Percentiles rank a stretch among this genome's conserved stretches.
Conservation (phyloP, 1,139 yeast species). For the Maudiozyma humilis region DNA sequence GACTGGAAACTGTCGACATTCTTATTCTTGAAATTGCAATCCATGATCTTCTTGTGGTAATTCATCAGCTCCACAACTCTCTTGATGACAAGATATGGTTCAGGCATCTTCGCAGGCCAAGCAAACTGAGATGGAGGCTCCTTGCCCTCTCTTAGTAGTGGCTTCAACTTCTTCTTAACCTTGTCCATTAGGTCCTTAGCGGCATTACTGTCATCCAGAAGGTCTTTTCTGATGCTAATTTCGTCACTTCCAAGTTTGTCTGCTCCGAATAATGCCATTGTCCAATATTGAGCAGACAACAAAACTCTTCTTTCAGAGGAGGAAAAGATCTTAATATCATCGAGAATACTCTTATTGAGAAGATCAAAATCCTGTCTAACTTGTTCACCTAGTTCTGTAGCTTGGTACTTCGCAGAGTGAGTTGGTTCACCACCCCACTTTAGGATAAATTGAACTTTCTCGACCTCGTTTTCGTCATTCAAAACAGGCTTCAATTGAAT, state of each 20-base stretch:
- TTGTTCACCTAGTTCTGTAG: constrained; percentile 91
- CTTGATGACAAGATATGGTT: constrained; percentile 87
- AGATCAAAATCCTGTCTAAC: constrained; percentile 84
- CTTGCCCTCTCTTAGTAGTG: constrained; percentile 86
- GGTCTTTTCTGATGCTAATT: constrained; percentile 76
- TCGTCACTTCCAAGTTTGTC: constrained; percentile 72
- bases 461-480: constrained; percentile 64
- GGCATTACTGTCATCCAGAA: constrained; percentile 93
- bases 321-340: constrained; percentile 75
- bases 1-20: constrained; percentile 64
- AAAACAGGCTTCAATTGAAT: constrained; percentile 89
- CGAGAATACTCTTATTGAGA: constrained; percentile 71
- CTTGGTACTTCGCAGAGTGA: constrained; percentile 92
- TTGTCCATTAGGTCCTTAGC: constrained; percentile 97
- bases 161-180: constrained; percentile 93
- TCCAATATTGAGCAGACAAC: constrained; percentile 83
- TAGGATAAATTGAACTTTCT: constrained; percentile 87
- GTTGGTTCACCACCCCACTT: constrained; percentile 99
- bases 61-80: constrained; percentile 94
- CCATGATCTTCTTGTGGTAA: constrained; percentile 80
- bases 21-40: constrained; percentile 62
- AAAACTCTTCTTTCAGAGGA: constrained; percentile 93
- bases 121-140: constrained; percentile 98
- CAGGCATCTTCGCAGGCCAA: constrained; percentile 98
- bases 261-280: constrained; percentile 70